phyloP scores from a whole-genome alignment of 2,329 filamentous ascomycete species.

The Ophiostoma sp. region DNA sequence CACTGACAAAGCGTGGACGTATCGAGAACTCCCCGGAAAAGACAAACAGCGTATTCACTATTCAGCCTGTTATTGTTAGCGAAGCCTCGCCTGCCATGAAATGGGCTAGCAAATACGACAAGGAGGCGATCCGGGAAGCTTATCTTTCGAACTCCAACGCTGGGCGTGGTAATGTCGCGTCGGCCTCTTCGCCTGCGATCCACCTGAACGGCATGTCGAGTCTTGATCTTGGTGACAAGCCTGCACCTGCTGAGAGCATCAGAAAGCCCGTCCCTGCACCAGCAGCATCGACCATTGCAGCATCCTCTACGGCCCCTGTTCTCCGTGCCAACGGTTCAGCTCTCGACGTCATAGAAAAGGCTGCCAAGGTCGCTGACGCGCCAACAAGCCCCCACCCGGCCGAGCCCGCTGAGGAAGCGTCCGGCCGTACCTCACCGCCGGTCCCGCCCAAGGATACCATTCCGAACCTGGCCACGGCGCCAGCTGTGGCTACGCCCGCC shows the following conservation, averaged over 20 bases:
- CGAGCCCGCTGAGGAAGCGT: slow-evolving; percentile 17
- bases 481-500: slow-evolving; percentile 39
- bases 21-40: slow-evolving; percentile 56
- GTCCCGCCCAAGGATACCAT: slow-evolving; percentile 35
- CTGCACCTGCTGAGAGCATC: neutral
- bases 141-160: slow-evolving; percentile 71
- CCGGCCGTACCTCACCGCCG: slow-evolving; percentile 30
- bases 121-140: slow-evolving; percentile 75
- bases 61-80: slow-evolving; percentile 76
- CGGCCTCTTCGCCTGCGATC: slow-evolving; percentile 21
- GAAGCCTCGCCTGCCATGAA: slow-evolving; percentile 93
- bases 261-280: slow-evolving; percentile 18
- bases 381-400: slow-evolving; percentile 36
- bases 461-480: slow-evolving; percentile 33
- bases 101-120: slow-evolving; percentile 94
- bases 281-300: neutral
- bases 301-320: neutral
- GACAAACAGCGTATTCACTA: slow-evolving; percentile 82
- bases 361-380: slow-evolving; percentile 12
- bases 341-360: slow-evolving; percentile 35
- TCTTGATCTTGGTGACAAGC: neutral
- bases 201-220: slow-evolving; percentile 21
- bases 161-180: slow-evolving; percentile 53
- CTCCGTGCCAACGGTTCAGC: neutral
- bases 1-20: slow-evolving; percentile 46